A percentile compares a stretch with the other conserved stretches of the same genome.
Evolutionary conservation across 2,329 filamentous ascomycete genomes (phyloP).

Genomic region (Polychaeton citri): DNA sequence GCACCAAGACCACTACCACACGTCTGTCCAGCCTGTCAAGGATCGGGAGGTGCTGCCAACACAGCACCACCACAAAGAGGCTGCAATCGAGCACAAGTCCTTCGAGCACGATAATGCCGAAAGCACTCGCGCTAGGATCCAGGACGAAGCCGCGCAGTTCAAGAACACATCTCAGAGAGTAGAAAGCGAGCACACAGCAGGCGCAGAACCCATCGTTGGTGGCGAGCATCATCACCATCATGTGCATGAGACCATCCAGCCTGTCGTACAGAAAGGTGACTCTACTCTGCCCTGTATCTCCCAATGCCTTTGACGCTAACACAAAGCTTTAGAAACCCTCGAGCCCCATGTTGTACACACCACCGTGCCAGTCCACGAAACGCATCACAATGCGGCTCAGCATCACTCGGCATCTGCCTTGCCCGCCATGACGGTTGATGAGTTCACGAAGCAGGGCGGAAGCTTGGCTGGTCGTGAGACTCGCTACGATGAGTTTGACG

Average conservation of each 20-base stretch:
- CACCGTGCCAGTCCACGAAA: conserved; percentile 58
- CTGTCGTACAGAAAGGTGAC: conserved; percentile 48
- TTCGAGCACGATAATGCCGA: conserved; percentile 47
- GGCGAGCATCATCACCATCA: conserved; percentile 54
- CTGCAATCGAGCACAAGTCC: conserved; percentile 45
- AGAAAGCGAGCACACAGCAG: conserved; percentile 36
- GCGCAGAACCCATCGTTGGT: conserved; percentile 35
- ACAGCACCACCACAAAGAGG: conserved; percentile 47
- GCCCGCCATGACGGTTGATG: conserved; percentile 49
- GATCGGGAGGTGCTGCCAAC: conserved; percentile 46
- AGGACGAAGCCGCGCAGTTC: conserved; percentile 42
- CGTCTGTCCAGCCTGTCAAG: conserved; percentile 51
- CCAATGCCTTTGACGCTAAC: no score
- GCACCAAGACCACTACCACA: conserved; percentile 61
- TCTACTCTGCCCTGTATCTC: neutral
- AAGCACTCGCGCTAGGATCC: conserved; percentile 34
- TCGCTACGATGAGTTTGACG: conserved; percentile 46
- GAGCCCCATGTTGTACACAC: conserved; percentile 58
- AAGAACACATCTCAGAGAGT: conserved; percentile 35
- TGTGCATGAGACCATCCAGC: conserved; percentile 57
- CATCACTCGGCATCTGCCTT: conserved; percentile 53
- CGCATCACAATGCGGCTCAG: conserved; percentile 52
- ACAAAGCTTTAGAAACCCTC: conserved; percentile 40
- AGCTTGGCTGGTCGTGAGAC: conserved; percentile 40
- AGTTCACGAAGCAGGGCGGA: conserved; percentile 48